These are phyloP conservation scores for Smittium mucronatum DNA, from an alignment of 371 early-diverging fungal genomes.

Conservation along the genomic window DNA sequence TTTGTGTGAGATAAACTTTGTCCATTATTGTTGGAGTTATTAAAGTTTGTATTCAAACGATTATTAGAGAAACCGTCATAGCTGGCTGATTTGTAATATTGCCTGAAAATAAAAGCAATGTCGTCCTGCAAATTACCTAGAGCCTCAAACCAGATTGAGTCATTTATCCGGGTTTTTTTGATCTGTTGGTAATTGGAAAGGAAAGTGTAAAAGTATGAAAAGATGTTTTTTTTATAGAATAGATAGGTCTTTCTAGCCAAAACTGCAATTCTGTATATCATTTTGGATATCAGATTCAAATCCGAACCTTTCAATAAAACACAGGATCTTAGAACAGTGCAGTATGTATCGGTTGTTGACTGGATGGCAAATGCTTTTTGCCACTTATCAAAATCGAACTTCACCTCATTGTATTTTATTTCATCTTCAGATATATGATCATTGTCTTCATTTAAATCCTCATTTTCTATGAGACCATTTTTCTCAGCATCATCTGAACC, in stretches of 20 bases:
- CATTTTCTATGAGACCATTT: not conserved
- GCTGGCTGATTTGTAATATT: conserved; percentile 16
- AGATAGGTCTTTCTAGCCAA: conserved; percentile 18
- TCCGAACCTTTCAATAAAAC: conserved; percentile 2
- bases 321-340: not conserved
- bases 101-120: conserved; percentile 25
- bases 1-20: not conserved
- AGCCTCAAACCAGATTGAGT: conserved; percentile 7
- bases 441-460: conserved; percentile 1
- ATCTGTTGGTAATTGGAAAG: conserved; percentile 5
- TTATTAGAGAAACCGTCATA: not conserved
- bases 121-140: conserved; percentile 21
- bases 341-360: not conserved
- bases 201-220: conserved; percentile 13
- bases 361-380: conserved; percentile 24
- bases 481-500: not conserved
- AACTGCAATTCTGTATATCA: conserved; percentile 27
- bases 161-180: not conserved
- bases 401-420: conserved; percentile 17
- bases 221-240: conserved; percentile 22
- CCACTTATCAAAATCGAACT: conserved; percentile 18
- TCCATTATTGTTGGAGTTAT: not conserved
- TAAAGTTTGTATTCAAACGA: not conserved
- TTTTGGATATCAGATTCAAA: conserved; percentile 8
- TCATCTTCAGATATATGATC: conserved; percentile 13